Percentiles rank a stretch among this genome's conserved stretches.
phyloP scores from a whole-genome alignment of 2,329 filamentous ascomycete species.

The Botrytis pseudocinerea region DNA sequence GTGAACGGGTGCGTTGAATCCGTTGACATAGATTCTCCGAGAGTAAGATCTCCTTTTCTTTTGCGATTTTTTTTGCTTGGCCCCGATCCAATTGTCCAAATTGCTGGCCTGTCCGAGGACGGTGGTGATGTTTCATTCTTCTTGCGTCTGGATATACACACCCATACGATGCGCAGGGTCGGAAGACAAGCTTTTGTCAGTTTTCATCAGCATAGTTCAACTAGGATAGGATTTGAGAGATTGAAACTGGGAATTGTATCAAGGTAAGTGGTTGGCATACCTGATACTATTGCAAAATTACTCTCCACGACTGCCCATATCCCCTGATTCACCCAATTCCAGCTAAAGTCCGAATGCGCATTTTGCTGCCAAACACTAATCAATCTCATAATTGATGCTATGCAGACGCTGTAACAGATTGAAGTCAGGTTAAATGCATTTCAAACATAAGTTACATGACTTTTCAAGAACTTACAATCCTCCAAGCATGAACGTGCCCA shows the following conservation, averaged over 20 bases:
- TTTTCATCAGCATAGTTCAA: neutral
- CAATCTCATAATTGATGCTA: neutral
- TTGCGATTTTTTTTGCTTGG: neutral
- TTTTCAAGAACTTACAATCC: neutral
- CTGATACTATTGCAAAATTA: neutral
- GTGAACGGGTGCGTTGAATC: neutral
- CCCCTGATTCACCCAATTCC: neutral
- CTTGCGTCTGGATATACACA: neutral
- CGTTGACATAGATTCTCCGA: neutral
- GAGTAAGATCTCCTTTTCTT: neutral
- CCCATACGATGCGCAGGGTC: neutral
- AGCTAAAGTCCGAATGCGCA: neutral
- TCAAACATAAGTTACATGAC: neutral
- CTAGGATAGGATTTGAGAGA: fast-evolving
- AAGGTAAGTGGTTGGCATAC: neutral
- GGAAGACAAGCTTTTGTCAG: neutral
- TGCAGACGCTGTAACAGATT: neutral
- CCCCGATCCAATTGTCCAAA: neutral
- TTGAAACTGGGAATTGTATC: neutral
- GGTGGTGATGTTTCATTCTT: neutral
- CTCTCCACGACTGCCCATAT: neutral
- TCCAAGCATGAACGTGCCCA: neutral
- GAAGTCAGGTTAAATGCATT: neutral
- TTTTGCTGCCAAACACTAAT: neutral
- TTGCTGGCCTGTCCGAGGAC: neutral